Percentiles rank a stretch among this genome's conserved stretches.
Conservation (phyloP, 2,329 filamentous ascomycete genomes). For the Fonsecaea nubica region DNA sequence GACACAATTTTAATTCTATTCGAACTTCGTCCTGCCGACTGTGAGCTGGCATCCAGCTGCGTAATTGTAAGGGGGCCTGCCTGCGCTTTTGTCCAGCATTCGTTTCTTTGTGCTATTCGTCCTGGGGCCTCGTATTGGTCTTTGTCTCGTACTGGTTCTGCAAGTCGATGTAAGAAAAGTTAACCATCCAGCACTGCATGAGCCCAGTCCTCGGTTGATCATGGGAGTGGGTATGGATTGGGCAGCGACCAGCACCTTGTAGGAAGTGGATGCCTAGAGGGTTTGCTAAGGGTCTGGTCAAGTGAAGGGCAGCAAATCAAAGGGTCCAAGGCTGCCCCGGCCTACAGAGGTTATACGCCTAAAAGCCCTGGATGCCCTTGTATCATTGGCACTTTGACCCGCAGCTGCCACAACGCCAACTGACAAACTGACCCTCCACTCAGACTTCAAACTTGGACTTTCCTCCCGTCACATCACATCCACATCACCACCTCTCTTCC, state of each 20-base stretch:
- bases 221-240: slow-evolving; percentile 6
- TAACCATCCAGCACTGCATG: slow-evolving; percentile 1
- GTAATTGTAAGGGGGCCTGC: not conserved
- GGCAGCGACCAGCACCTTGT: slow-evolving; percentile 15
- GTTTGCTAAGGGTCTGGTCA: not conserved
- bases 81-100: not conserved
- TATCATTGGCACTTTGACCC: slow-evolving; percentile 1
- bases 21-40: not conserved
- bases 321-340: not conserved
- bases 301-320: not conserved
- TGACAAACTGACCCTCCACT: slow-evolving; percentile 20
- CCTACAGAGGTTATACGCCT: not conserved
- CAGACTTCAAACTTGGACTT: slow-evolving; percentile 22
- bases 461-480: slow-evolving; percentile 19
- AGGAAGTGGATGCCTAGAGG: not conserved
- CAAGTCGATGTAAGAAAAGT: not conserved
- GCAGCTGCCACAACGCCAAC: slow-evolving; percentile 11
- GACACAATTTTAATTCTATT: slow-evolving; percentile 11
- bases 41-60: slow-evolving; percentile 19
- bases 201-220: not conserved
- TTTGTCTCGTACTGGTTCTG: not conserved
- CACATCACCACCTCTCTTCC: slow-evolving; percentile 9
- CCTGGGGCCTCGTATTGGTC: not conserved
- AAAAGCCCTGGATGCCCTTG: not conserved
- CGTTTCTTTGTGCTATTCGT: slow-evolving; percentile 1